phyloP scores from a whole-genome alignment of 2,329 filamentous ascomycete species.

The Leptoxyphium fumago region DNA sequence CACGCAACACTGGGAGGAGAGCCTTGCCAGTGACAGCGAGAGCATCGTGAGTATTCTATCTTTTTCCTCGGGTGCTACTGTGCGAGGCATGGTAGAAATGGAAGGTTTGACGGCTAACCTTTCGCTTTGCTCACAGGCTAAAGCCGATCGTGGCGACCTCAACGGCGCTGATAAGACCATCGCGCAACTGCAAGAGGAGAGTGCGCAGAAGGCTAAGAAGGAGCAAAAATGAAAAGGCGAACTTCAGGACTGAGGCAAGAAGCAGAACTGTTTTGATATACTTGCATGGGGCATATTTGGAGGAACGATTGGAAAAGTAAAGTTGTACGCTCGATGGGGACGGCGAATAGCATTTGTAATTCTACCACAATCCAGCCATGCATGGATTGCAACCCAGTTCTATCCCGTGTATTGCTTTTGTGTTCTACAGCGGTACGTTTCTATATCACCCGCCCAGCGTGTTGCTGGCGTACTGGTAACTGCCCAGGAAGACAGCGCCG shows the following conservation, averaged over 20 bases:
- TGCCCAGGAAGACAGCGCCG: constrained; percentile 85
- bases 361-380: not conserved
- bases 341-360: not conserved
- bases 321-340: not conserved
- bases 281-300: too few relatives aligned
- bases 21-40: constrained; percentile 66
- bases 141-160: constrained; percentile 22
- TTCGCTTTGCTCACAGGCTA: constrained; percentile 11
- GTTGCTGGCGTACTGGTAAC: constrained; percentile 82
- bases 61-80: too few relatives aligned
- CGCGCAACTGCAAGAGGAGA: constrained; percentile 20
- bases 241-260: too few relatives aligned
- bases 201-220: constrained; percentile 17
- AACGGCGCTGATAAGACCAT: constrained; percentile 16
- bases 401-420: not conserved
- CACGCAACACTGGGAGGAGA: constrained; percentile 60
- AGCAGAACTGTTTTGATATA: too few relatives aligned
- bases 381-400: not conserved
- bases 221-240: not conserved
- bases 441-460: constrained; percentile 39
- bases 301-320: constrained; percentile 6
- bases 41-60: constrained; percentile 44
- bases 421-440: not conserved
- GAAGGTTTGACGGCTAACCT: too few relatives aligned
- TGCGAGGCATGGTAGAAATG: too few relatives aligned